Base-by-base conservation (phyloP, 1,139 yeast species). In the Geotrichum bryndzae region DNA sequence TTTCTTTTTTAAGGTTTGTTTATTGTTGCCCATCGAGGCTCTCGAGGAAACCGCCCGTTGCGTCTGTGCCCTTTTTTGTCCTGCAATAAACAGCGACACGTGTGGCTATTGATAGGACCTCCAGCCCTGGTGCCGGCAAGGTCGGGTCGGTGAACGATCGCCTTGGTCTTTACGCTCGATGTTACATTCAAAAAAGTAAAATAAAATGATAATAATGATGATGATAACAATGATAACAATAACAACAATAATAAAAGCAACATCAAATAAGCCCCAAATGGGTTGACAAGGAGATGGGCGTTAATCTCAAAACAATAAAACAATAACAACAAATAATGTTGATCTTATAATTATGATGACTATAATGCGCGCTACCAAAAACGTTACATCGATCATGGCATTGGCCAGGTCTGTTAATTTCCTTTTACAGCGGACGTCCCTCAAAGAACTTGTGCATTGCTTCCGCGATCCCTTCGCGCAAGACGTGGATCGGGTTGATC, bases 401-500 rank as follows among this genome's bases (percentile, higher is more conserved):
- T n/a, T 51, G 18, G 27, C 54, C 18, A 51, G 10, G 33, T n/a
- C 27, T 25, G 22, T 25, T 31, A 1, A 5, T n/a, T 15, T n/a
- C 22, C 48, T n/a, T n/a, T 18, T 41, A 41, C 2, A 41, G 13
- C 22, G 22, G 18, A 4, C 48, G 48, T 41, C 48, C 22, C 22
- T 41, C 46, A 63, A 62, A 69, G 60, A 66, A 67, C 18, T 58
- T 67, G 31, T 65, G 67, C 72, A 76, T 70, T 23, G 53, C 56
- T 58, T 70, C 76, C 23, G 75, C 77, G 7, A 62, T 64, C 1
- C 76, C 78, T 29, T 68, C 68, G 1, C 92, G 88, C 18, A 88
- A 68, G 0, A 88, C 90, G 73, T 85, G 86, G 0, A 88, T 77
- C 0, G 95, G 95, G 69, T 87, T 82, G 1, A 87, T 75, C 1